Base-by-base conservation (phyloP, 805 yeast genomes). In the Wickerhamomyces tratensis region DNA sequence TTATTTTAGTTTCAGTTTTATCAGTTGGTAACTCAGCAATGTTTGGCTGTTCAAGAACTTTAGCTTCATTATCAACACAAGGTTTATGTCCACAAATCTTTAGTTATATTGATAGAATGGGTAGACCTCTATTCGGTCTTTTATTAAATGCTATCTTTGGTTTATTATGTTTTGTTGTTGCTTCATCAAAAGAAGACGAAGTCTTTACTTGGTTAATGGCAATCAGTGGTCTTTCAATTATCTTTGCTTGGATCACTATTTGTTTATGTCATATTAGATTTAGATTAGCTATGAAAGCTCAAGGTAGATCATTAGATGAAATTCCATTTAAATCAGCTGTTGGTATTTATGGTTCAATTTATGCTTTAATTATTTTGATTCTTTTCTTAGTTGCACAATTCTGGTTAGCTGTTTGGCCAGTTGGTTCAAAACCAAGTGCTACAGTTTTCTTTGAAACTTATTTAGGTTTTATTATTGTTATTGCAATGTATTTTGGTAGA, bases 11-110 rank as follows among this genome's bases (percentile, higher is more conserved):
- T 36, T 62, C 72, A 6, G 66, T 68, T 29, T 51, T 67, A 43
- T 64, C 69, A 20, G 69, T 67, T 35, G 80, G 79, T 25, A 74
- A 75, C 40, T 69, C 79, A 6, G 72, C 78, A 0, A 76, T 74
- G n/a, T 76, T 69, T 53, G 81, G 77, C 9, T 67, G 76, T 29
- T 72, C 79, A 7, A 66, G 80, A 62, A 71, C 76, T 27, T 54
- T 73, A 41, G 69, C 71, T 31, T 65, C 76, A 1, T 61, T 73
- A 39, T 66, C 76, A 9, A 62, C 67, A 25, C 64, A 67, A 30
- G 71, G 71, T 25, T 59, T 65, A 47, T 76, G 76, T 14, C 78
- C 77, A 40, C 41, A 46, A 11, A 43, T 41, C 20, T 61, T 62
- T 40, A 69, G 67, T 31, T 72, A 71, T 52, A 64, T 73, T 43